Evolutionary conservation across 768 basidiomycete genomes (phyloP).

Genomic region (Aureoboletus auriporus): DNA sequence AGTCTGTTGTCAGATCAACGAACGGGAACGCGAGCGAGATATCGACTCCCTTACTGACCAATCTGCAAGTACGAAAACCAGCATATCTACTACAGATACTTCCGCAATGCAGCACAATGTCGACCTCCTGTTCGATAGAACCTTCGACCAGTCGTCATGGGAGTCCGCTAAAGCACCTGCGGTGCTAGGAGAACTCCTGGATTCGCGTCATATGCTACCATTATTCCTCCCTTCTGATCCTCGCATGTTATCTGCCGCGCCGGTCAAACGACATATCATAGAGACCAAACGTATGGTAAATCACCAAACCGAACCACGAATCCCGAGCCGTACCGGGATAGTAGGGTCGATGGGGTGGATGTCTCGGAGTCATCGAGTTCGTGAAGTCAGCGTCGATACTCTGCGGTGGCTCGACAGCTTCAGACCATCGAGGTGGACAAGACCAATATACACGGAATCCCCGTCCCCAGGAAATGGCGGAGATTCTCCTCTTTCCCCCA

Average conservation of each 20-base stretch:
- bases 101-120: conserved; percentile 51
- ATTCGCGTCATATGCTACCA: conserved; percentile 91
- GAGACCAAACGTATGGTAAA: conserved; percentile 11
- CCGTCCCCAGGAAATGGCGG: conserved; percentile 31
- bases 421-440: conserved; percentile 53
- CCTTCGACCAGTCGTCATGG: conserved; percentile 64
- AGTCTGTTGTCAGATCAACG: conserved; percentile 47
- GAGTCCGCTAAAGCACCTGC: conserved; percentile 75
- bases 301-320: conserved; percentile 31
- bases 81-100: conserved; percentile 31
- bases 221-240: conserved; percentile 80
- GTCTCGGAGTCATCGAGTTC: conserved; percentile 53
- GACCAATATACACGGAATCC: conserved; percentile 32
- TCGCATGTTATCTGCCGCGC: conserved; percentile 67
- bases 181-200: conserved; percentile 84
- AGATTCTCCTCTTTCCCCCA: conserved; percentile 22
- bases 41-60: conserved; percentile 37
- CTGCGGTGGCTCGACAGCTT: conserved; percentile 71
- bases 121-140: conserved; percentile 76
- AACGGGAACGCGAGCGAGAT: conserved; percentile 48
- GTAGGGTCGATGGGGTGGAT: conserved; percentile 53
- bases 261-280: conserved; percentile 37
- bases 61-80: conserved; percentile 30
- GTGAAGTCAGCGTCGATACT: conserved; percentile 55
- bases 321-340: conserved; percentile 37